phyloP scores from a whole-genome alignment of 2,329 filamentous ascomycete genomes.

The Tolypocladium tundrense region DNA sequence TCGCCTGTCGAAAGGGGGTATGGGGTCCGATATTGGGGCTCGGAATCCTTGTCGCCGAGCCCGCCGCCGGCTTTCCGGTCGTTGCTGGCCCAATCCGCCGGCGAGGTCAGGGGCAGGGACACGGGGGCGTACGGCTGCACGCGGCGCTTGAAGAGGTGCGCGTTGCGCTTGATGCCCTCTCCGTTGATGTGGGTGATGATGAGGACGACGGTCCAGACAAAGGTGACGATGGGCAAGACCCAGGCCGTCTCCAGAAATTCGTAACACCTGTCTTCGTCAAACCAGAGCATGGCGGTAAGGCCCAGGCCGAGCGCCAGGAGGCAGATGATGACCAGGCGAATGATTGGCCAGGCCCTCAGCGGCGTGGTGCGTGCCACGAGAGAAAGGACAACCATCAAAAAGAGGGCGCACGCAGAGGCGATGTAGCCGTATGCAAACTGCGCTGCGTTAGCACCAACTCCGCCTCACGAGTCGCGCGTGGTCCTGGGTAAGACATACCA shows the following conservation, averaged over 20 bases:
- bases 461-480: background rate
- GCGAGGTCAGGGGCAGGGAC: slow-evolving; percentile 1
- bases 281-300: slow-evolving; percentile 16
- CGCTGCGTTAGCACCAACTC: background rate
- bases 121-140: slow-evolving; percentile 7
- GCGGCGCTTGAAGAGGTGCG: slow-evolving; percentile 4
- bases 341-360: slow-evolving; percentile 21
- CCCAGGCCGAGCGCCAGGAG: slow-evolving; percentile 18
- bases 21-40: background rate
- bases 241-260: slow-evolving; percentile 17
- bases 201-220: slow-evolving; percentile 23
- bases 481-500: slow-evolving; percentile 11
- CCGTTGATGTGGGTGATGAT: slow-evolving; percentile 19
- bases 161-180: slow-evolving; percentile 1
- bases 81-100: background rate
- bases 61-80: background rate
- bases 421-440: slow-evolving; percentile 26
- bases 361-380: slow-evolving; percentile 17
- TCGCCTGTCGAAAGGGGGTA: background rate
- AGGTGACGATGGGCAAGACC: slow-evolving; percentile 21
- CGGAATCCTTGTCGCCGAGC: background rate
- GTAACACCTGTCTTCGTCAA: slow-evolving; percentile 3
- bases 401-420: slow-evolving; percentile 18
- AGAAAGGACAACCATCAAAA: slow-evolving; percentile 20
- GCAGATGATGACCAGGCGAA: slow-evolving; percentile 17